Conservation (phyloP, 768 basidiomycete species). For the Amanita molliuscula region DNA sequence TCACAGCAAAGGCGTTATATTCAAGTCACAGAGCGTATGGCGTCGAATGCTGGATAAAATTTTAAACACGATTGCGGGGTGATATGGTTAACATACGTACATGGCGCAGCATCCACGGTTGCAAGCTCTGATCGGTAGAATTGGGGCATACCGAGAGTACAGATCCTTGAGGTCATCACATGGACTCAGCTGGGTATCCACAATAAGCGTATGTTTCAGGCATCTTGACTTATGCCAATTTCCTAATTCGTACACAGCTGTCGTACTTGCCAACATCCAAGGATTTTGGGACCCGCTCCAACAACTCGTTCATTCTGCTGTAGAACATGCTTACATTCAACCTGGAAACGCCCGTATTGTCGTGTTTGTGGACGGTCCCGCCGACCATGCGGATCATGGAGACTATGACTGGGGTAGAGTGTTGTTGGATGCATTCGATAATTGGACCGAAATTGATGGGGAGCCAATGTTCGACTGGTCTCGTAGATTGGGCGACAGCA, state of each 20-base stretch:
- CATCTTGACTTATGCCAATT: background rate
- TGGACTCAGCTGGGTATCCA: slow-evolving; percentile 93
- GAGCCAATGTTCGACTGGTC: slow-evolving; percentile 41
- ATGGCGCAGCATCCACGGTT: too few relatives aligned
- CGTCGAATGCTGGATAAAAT: slow-evolving; percentile 11
- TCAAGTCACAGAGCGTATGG: background rate
- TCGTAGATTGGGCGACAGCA: slow-evolving; percentile 22
- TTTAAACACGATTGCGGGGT: slow-evolving; percentile 78
- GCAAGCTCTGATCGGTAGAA: too few relatives aligned
- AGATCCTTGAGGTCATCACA: slow-evolving; percentile 87
- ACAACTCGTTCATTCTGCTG: slow-evolving; percentile 54
- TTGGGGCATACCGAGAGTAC: too few relatives aligned
- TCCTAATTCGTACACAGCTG: slow-evolving; percentile 34
- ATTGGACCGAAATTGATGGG: slow-evolving; percentile 34
- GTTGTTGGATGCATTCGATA: slow-evolving; percentile 49
- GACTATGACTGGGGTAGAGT: slow-evolving; percentile 73
- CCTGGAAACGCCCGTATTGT: slow-evolving; percentile 51
- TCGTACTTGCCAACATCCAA: slow-evolving; percentile 79
- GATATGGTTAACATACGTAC: too few relatives aligned
- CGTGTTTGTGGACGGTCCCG: slow-evolving; percentile 67
- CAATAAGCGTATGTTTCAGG: slow-evolving; percentile 51
- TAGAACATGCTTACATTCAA: slow-evolving; percentile 68
- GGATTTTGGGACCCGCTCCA: slow-evolving; percentile 80
- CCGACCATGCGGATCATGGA: slow-evolving; percentile 38
- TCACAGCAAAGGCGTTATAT: slow-evolving; percentile 3